Percentiles rank a stretch among this genome's conserved stretches.
phyloP scores from a whole-genome alignment of 306 rosid species.

The Citrullus amarus region DNA sequence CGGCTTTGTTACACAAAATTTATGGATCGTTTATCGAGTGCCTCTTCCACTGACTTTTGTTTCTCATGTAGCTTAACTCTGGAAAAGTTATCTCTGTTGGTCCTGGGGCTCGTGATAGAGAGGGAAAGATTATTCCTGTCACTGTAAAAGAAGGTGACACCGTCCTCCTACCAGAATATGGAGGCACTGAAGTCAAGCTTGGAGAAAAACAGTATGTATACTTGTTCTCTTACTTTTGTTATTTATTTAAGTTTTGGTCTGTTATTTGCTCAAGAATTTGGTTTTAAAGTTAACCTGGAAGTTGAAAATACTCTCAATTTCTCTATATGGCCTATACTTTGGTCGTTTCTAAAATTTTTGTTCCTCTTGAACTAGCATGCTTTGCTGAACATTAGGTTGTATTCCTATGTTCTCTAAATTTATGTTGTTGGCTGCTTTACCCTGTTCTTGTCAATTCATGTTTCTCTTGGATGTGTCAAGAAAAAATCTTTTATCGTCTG shows the following conservation, averaged over 20 bases:
- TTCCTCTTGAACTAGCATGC: neutral
- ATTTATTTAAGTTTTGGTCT: neutral
- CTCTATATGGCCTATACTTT: neutral
- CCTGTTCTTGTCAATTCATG: neutral
- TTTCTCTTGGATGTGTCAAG: neutral
- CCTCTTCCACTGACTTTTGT: neutral
- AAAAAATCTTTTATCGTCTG: neutral
- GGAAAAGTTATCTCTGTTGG: constrained; percentile 66
- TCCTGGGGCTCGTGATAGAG: constrained; percentile 45
- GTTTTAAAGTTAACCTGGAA: neutral
- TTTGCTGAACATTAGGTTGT: neutral
- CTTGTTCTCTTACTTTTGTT: neutral
- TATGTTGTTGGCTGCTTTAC: neutral
- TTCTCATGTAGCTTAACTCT: constrained; percentile 36
- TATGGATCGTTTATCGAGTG: neutral
- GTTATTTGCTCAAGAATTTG: constrained; percentile 9
- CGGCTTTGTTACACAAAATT: neutral
- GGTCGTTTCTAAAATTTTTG: neutral
- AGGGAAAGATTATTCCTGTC: constrained; percentile 43
- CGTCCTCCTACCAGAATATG: constrained; percentile 64
- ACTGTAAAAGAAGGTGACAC: constrained; percentile 63
- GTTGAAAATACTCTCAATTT: neutral
- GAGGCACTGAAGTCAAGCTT: constrained; percentile 69
- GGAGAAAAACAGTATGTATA: constrained; percentile 51
- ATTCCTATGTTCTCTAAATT: neutral